Evolutionary conservation across 2,329 filamentous ascomycete species (phyloP).

Genomic region (Mariannaea sp.): DNA sequence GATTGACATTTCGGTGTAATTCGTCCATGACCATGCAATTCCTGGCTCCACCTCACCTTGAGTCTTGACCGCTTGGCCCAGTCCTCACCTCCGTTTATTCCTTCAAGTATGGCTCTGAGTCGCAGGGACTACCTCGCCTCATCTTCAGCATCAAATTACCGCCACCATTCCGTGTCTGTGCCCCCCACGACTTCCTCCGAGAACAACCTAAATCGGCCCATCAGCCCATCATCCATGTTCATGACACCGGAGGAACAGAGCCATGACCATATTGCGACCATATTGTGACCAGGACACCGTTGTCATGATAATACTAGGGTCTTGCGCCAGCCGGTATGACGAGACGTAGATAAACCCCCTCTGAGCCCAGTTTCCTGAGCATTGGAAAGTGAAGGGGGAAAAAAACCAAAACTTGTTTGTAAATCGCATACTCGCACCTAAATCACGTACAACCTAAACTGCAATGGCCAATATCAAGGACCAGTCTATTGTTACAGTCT

Average conservation of each 20-base stretch:
- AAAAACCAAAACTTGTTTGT: background rate
- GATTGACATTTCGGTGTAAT: slow-evolving; percentile 4
- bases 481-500: slow-evolving; percentile 24
- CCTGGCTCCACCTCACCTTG: background rate
- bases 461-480: slow-evolving; percentile 34
- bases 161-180: slow-evolving; percentile 34
- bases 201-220: slow-evolving; percentile 29
- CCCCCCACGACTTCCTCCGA: slow-evolving; percentile 34
- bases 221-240: slow-evolving; percentile 38
- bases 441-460: slow-evolving; percentile 1
- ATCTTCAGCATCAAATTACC: slow-evolving; percentile 19
- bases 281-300: slow-evolving; percentile 34
- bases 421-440: slow-evolving; percentile 4
- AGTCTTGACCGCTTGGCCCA: slow-evolving; percentile 6
- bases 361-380: slow-evolving; percentile 16
- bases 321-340: slow-evolving; percentile 16
- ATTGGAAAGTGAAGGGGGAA: no score
- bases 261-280: slow-evolving; percentile 38
- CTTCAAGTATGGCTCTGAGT: slow-evolving; percentile 20
- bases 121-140: slow-evolving; percentile 2
- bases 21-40: background rate
- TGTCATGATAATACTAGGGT: slow-evolving; percentile 34
- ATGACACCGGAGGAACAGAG: slow-evolving; percentile 28
- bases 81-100: slow-evolving; percentile 18
- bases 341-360: slow-evolving; percentile 26